Evolutionary conservation across 139 green algal species (phyloP), one percentile per base, ranked within the genome.

Genomic region (Dunaliella sp.): DNA sequence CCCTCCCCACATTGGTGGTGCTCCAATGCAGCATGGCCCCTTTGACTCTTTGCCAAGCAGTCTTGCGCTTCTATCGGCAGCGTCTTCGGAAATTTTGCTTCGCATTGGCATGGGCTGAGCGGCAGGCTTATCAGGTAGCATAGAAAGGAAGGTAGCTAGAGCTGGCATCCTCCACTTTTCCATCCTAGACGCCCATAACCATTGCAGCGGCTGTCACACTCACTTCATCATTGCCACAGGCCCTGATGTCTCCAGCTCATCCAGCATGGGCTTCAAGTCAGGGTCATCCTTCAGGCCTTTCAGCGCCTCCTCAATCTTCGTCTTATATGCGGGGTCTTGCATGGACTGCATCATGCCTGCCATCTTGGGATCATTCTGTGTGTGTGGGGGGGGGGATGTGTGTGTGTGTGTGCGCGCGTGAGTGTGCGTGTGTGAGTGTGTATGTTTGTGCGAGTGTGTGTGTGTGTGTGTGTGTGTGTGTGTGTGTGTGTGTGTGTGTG

Each of bases 181-280:
- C n/a, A n/a, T n/a, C n/a, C n/a, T n/a, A n/a, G n/a, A n/a, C n/a
- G n/a, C n/a, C n/a, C n/a, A n/a, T n/a, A n/a, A n/a, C n/a, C n/a
- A n/a, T n/a, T n/a, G n/a, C n/a, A n/a, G n/a, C n/a, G n/a, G n/a
- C n/a, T n/a, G n/a, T n/a, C n/a, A n/a, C n/a, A 3, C 92, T 90
- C 84, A 98, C 96, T 99, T 99, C 95, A 99, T 99, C 96, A 99
- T 99, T 32, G 97, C 97, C 81, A 91, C 89, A 38, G 97, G 96
- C 0, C 97, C 98, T 38, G 93, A 92, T 24, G 87, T 88, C 93
- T 99, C 95, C 34, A 99, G 95, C 91, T 99, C 97, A 76, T 96
- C 89, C 85, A 99, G 93, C 80, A 99, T 95, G 76, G 90, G 88
- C 57, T 91, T 92, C 38, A 99, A 91, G 89, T 98, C 96, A 1